Percentiles rank a stretch among this genome's conserved stretches.
Evolutionary conservation across 176 grass and related monocot species (phyloP).

Genomic region (Canna indica): DNA sequence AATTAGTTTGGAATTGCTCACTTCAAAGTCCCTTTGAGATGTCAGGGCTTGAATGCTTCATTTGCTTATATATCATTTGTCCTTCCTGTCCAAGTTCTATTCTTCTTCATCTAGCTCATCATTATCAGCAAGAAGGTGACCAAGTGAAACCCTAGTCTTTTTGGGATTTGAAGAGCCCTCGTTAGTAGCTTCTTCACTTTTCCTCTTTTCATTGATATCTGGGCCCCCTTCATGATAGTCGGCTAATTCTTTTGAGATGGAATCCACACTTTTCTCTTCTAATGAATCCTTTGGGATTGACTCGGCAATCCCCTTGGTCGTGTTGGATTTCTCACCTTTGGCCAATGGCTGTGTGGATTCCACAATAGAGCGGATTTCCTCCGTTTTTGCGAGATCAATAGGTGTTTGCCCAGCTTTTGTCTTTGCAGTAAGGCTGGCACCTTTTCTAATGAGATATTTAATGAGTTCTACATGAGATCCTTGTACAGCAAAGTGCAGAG

Average conservation of each 20-base stretch:
- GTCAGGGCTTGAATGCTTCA: background rate
- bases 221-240: slow-evolving; percentile 23
- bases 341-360: slow-evolving; percentile 45
- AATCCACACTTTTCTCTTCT: slow-evolving; percentile 8
- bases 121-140: slow-evolving; percentile 59
- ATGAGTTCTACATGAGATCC: slow-evolving; percentile 66
- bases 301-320: slow-evolving; percentile 25
- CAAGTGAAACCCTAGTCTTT: slow-evolving; percentile 65
- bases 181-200: slow-evolving; percentile 22
- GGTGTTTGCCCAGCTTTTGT: slow-evolving; percentile 78
- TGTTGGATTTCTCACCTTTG: slow-evolving; percentile 32
- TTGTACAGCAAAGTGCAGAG: slow-evolving; percentile 77
- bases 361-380: slow-evolving; percentile 57
- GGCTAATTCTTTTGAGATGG: slow-evolving; percentile 21
- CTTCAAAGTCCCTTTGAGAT: too few species aligned
- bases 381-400: slow-evolving; percentile 56
- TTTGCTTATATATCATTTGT: background rate
- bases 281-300: slow-evolving; percentile 13
- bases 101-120: slow-evolving; percentile 47
- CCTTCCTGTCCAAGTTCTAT: background rate
- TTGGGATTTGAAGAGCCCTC: slow-evolving; percentile 24
- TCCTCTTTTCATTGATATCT: slow-evolving; percentile 48
- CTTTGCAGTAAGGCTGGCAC: slow-evolving; percentile 44
- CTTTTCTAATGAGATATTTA: slow-evolving; percentile 79
- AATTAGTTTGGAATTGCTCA: too few species aligned